Conservation (phyloP, 108 stramenopile genomes). For the Schizochytrium sp. region DNA sequence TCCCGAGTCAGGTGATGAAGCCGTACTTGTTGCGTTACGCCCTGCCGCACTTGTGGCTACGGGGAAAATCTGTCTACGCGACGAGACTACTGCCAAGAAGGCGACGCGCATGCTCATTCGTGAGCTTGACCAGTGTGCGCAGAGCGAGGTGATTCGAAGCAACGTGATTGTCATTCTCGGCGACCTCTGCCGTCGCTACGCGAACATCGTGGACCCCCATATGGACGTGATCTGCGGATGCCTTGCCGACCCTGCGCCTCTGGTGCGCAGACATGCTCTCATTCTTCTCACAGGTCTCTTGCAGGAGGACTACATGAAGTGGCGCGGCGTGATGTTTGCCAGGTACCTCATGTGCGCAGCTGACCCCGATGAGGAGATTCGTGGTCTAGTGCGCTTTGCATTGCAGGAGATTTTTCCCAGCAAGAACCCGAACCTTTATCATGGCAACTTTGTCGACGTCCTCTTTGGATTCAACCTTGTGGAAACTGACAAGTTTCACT, state of each 20-base stretch:
- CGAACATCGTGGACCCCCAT: constrained; percentile 4
- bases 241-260: not conserved
- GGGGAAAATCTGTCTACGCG: constrained; percentile 7
- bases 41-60: not conserved
- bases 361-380: not conserved
- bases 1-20: not conserved
- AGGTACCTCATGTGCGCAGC: constrained; percentile 4
- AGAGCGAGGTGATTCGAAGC: not conserved
- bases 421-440: constrained; percentile 2
- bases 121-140: not conserved
- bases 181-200: not conserved
- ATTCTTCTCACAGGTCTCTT: not conserved
- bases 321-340: constrained; percentile 4
- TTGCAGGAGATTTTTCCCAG: not conserved
- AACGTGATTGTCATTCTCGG: constrained; percentile 15
- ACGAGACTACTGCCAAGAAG: not conserved
- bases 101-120: not conserved
- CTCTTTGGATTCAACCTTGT: not conserved
- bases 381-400: not conserved
- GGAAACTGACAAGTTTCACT: not conserved
- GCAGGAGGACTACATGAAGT: constrained; percentile 16
- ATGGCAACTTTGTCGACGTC: not conserved
- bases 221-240: not conserved
- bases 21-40: not conserved
- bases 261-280: not conserved